Conservation (phyloP, 1,139 yeast species). For the Scheffersomyces insectosa region DNA sequence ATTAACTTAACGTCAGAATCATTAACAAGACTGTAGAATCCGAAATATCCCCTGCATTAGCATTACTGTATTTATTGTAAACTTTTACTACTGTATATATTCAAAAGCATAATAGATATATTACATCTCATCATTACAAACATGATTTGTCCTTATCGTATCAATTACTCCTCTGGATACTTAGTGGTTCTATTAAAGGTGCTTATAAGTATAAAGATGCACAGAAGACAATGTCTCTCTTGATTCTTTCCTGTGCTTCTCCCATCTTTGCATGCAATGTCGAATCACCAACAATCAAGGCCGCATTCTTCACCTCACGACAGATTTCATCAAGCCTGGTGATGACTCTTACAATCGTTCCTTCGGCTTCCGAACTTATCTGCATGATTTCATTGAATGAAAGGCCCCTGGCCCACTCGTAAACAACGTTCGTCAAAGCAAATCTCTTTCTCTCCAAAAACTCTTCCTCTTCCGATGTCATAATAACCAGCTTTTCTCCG, state of each 20-base stretch:
- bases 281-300: conserved; percentile 92
- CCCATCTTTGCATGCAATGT: conserved; percentile 84
- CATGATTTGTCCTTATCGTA: too few species aligned
- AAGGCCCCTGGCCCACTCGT: conserved; percentile 98
- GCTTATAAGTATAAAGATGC: conserved; percentile 81
- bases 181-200: background rate
- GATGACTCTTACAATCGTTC: conserved; percentile 96
- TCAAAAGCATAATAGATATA: too few species aligned
- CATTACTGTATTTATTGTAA: background rate
- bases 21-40: conserved; percentile 3
- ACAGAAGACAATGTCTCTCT: conserved; percentile 95
- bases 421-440: conserved; percentile 88
- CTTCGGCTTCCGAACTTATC: conserved; percentile 88
- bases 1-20: conserved; percentile 10
- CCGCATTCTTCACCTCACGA: conserved; percentile 91
- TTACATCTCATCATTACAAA: too few species aligned
- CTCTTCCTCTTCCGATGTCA: conserved; percentile 84
- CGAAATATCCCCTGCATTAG: too few species aligned
- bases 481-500: conserved; percentile 65
- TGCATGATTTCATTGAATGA: conserved; percentile 89
- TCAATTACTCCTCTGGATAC: too few species aligned
- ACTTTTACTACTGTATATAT: background rate
- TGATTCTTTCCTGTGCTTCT: conserved; percentile 90
- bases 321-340: conserved; percentile 93
- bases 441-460: conserved; percentile 82